phyloP scores from a whole-genome alignment of 2,329 filamentous ascomycete species.

The Scedosporium dehoogii region DNA sequence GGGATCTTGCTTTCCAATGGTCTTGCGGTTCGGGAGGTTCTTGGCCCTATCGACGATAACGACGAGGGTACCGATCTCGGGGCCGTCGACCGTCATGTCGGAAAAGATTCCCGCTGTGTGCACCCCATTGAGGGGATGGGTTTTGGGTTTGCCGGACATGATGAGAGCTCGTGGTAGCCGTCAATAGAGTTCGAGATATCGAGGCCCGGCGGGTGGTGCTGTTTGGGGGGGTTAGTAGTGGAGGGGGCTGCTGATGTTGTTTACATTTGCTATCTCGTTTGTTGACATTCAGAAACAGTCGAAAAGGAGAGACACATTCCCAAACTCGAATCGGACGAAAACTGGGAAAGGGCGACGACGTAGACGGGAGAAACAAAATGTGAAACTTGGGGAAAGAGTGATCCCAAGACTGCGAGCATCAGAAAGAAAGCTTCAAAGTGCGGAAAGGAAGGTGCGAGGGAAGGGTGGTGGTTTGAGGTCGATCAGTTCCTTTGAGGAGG shows the following conservation, averaged over 20 bases:
- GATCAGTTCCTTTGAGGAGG: neutral
- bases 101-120: conserved; percentile 92
- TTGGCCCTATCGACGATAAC: conserved; percentile 89
- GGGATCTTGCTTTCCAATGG: conserved; percentile 96
- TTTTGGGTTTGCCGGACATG: conserved; percentile 3
- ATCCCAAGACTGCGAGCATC: neutral
- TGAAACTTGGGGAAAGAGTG: conserved; percentile 4
- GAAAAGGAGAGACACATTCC: neutral
- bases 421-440: neutral
- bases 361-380: neutral
- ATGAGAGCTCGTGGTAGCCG: neutral
- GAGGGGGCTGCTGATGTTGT: neutral
- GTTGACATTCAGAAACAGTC: conserved; percentile 2
- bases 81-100: conserved; percentile 87
- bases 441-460: neutral
- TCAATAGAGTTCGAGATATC: neutral
- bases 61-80: conserved; percentile 86
- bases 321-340: neutral
- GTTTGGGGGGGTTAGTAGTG: neutral
- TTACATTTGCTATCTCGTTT: conserved; percentile 4
- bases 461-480: neutral
- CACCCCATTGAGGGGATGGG: conserved; percentile 2
- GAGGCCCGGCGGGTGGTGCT: neutral
- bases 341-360: neutral
- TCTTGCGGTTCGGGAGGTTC: conserved; percentile 93